phyloP scores from a whole-genome alignment of 495 filamentous ascomycete species.

The Hamigera avellanea region DNA sequence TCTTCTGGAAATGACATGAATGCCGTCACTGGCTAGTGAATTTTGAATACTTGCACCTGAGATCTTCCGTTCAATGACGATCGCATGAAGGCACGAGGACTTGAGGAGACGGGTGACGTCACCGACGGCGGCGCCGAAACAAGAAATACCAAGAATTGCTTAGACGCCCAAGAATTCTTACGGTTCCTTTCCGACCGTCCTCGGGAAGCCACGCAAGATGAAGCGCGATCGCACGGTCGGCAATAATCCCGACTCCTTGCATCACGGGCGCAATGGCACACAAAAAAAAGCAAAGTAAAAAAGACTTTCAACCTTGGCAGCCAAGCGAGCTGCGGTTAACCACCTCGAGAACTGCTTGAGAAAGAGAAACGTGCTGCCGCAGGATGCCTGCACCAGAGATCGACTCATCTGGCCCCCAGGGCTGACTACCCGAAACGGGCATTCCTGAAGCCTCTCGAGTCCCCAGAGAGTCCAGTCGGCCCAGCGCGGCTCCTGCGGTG shows the following conservation, averaged over 20 bases:
- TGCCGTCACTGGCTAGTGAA: no score
- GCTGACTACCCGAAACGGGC: constrained; percentile 9
- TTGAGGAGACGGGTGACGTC: not conserved
- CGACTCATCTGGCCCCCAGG: constrained; percentile 1
- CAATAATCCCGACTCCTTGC: constrained; percentile 1
- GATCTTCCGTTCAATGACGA: no score
- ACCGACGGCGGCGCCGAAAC: not conserved
- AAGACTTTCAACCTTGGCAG: no score
- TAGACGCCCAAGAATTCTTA: not conserved
- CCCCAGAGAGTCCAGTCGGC: constrained; percentile 2
- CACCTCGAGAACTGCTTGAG: no score
- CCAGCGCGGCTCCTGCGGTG: constrained; percentile 7
- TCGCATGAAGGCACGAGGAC: no score
- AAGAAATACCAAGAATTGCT: not conserved
- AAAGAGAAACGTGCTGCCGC: no score
- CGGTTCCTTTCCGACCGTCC: not conserved
- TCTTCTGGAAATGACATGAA: no score
- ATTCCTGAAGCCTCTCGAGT: constrained; percentile 4
- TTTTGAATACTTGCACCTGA: no score
- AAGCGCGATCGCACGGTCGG: not conserved
- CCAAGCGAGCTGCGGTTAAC: no score
- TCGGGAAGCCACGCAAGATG: not conserved
- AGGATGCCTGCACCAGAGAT: no score
- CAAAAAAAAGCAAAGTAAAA: no score
- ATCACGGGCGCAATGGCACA: not conserved